Conservation (phyloP, 2,329 filamentous ascomycete species). For the Ophiostoma perfectum region DNA sequence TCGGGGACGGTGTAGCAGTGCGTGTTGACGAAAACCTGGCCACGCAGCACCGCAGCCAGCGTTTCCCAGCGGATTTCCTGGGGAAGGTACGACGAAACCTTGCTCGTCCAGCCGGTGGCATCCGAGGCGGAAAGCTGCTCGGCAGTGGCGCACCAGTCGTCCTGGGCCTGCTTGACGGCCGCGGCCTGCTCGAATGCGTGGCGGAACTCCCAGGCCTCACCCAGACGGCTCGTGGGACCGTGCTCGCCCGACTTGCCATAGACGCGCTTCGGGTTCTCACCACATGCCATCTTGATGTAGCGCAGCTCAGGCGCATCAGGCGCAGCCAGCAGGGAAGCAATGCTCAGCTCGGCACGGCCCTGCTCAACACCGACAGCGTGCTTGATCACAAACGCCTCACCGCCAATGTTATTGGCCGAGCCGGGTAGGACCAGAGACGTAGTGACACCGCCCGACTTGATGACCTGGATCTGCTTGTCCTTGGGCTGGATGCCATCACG, state of each 20-base stretch:
- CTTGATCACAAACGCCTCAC: constrained; percentile 65
- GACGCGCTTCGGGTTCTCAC: constrained; percentile 61
- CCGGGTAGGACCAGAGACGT: constrained; percentile 62
- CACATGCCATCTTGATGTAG: constrained; percentile 73
- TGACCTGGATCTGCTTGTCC: constrained; percentile 61
- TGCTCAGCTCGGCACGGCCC: constrained; percentile 58
- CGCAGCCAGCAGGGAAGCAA: constrained; percentile 59
- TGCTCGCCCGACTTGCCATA: constrained; percentile 52
- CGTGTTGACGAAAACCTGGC: constrained; percentile 63
- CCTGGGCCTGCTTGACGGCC: constrained; percentile 52
- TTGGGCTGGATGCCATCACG: constrained; percentile 60
- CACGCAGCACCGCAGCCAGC: constrained; percentile 56
- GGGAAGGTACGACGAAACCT: constrained; percentile 54
- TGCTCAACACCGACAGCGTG: constrained; percentile 56
- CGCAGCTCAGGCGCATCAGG: constrained; percentile 57
- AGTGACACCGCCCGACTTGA: constrained; percentile 68
- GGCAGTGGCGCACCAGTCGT: constrained; percentile 62
- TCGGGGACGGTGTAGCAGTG: constrained; percentile 68
- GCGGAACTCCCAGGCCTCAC: constrained; percentile 64
- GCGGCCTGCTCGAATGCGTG: constrained; percentile 61
- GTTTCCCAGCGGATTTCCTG: constrained; percentile 60
- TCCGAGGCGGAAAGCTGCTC: constrained; percentile 54
- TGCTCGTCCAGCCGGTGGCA: constrained; percentile 42
- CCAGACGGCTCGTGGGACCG: constrained; percentile 56
- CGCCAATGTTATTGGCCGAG: constrained; percentile 67